Percentiles rank a stretch among this genome's conserved stretches.
Conservation (phyloP, 2,329 filamentous ascomycete species). For the Botrytis tulipae region DNA sequence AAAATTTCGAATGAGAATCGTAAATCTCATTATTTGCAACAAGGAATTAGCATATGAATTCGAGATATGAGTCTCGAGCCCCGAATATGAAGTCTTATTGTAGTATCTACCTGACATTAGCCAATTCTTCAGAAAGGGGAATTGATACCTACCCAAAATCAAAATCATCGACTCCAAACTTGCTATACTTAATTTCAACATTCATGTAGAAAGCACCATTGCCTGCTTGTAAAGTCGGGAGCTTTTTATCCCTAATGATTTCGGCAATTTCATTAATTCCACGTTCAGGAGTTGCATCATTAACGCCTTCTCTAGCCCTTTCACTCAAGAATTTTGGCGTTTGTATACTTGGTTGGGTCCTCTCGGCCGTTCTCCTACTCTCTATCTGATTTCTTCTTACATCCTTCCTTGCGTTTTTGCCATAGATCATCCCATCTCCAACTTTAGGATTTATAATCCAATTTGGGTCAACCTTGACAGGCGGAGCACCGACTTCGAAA, state of each 20-base stretch:
- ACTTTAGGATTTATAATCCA: constrained; percentile 67
- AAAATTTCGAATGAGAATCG: constrained; percentile 81
- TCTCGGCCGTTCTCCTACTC: constrained; percentile 65
- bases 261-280: constrained; percentile 56
- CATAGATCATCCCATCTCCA: constrained; percentile 74
- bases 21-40: constrained; percentile 88
- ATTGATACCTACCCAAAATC: constrained; percentile 73
- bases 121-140: constrained; percentile 18
- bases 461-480: constrained; percentile 68
- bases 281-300: constrained; percentile 45
- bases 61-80: constrained; percentile 91
- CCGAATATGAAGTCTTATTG: constrained; percentile 89
- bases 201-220: constrained; percentile 87
- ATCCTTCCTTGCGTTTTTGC: constrained; percentile 67
- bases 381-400: constrained; percentile 79
- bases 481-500: constrained; percentile 82
- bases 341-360: constrained; percentile 58
- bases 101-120: constrained; percentile 64
- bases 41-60: constrained; percentile 96
- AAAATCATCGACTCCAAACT: constrained; percentile 98
- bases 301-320: constrained; percentile 70
- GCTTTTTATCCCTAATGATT: constrained; percentile 63
- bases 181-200: constrained; percentile 98
- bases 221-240: constrained; percentile 75
- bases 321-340: constrained; percentile 94